A percentile compares a stretch with the other conserved stretches of the same genome.
These are phyloP conservation scores for Cyberlindnera maritima DNA, from an alignment of 805 yeast genomes.

Conservation along the genomic window DNA sequence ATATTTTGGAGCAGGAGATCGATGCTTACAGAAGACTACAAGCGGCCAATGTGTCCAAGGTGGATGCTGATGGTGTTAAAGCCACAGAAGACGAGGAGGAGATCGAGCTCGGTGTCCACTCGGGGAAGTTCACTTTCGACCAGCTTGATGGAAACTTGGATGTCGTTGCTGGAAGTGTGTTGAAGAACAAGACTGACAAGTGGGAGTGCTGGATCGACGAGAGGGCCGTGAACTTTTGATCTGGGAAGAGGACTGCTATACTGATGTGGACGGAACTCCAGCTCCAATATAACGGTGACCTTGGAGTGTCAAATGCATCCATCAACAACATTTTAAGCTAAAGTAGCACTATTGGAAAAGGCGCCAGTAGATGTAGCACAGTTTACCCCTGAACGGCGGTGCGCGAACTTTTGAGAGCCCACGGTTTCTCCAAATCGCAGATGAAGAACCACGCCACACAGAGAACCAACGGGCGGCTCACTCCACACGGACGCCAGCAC, in stretches of 20 bases:
- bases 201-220: constrained; percentile 85
- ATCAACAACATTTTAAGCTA: no score
- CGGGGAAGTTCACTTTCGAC: constrained; percentile 56
- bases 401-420: no score
- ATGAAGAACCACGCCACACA: not conserved
- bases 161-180: constrained; percentile 70
- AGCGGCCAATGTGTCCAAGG: constrained; percentile 34
- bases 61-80: constrained; percentile 21
- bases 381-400: no score
- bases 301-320: no score
- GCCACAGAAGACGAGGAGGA: constrained; percentile 38
- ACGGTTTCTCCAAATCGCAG: no score
- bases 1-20: constrained; percentile 62
- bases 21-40: constrained; percentile 49
- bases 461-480: not conserved
- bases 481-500: no score
- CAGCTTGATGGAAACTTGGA: constrained; percentile 71
- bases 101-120: constrained; percentile 41
- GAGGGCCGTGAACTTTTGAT: constrained; percentile 52
- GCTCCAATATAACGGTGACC: no score
- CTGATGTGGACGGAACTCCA: no score
- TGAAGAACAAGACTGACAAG: constrained; percentile 46
- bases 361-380: no score
- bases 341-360: no score
- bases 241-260: no score